phyloP scores from a whole-genome alignment of 2,329 filamentous ascomycete species.

The Fusarium pseudocircinatum region DNA sequence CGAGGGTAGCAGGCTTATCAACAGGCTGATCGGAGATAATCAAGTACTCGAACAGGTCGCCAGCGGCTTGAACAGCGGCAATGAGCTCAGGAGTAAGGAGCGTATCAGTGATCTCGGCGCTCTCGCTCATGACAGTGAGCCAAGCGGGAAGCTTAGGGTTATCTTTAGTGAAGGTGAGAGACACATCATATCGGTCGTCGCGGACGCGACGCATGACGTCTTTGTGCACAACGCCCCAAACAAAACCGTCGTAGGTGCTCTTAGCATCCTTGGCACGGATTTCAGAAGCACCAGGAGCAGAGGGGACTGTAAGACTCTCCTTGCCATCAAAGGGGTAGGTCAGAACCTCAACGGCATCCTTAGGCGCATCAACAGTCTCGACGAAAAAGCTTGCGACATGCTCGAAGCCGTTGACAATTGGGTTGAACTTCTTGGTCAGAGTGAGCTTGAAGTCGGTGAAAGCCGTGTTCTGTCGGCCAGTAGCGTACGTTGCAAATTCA shows the following conservation, averaged over 20 bases:
- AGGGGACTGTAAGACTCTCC: slow-evolving; percentile 80
- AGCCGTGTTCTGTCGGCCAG: slow-evolving; percentile 90
- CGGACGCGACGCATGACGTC: slow-evolving; percentile 88
- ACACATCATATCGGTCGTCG: slow-evolving; percentile 93
- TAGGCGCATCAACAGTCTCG: slow-evolving; percentile 75
- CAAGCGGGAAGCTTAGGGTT: slow-evolving; percentile 87
- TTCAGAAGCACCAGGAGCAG: slow-evolving; percentile 67
- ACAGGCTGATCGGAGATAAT: slow-evolving; percentile 90
- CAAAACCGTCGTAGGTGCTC: slow-evolving; percentile 86
- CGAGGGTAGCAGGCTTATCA: slow-evolving; percentile 84
- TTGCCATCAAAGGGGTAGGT: slow-evolving; percentile 93
- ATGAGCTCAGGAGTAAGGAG: slow-evolving; percentile 89
- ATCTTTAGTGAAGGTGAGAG: slow-evolving; percentile 92
- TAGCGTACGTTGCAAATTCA: slow-evolving; percentile 88
- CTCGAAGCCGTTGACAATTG: slow-evolving; percentile 71
- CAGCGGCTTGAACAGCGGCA: slow-evolving; percentile 79
- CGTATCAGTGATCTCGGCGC: slow-evolving; percentile 89
- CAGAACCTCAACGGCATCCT: slow-evolving; percentile 79
- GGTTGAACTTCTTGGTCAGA: slow-evolving; percentile 89
- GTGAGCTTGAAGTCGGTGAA: slow-evolving; percentile 88
- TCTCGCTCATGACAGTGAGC: slow-evolving; percentile 96
- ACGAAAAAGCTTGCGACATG: slow-evolving; percentile 77
- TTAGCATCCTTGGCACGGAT: slow-evolving; percentile 64
- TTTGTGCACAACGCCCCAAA: slow-evolving; percentile 97
- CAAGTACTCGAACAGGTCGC: slow-evolving; percentile 82